phyloP scores from a whole-genome alignment of 371 early-diverging fungal genomes.

The Aphelidium insulamus region DNA sequence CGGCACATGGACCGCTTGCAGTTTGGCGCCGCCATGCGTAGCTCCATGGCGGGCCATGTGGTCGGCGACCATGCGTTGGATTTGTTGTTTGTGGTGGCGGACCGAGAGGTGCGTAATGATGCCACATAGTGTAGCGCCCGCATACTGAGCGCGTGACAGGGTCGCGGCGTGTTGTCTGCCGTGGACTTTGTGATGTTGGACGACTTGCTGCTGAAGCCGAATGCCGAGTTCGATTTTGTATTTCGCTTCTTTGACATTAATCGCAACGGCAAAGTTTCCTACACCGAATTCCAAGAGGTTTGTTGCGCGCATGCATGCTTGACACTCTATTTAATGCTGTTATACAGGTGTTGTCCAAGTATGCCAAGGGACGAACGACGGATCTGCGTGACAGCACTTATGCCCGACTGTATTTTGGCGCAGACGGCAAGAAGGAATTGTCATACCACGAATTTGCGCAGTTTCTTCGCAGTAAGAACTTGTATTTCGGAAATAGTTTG shows the following conservation, averaged over 20 bases:
- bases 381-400: conserved; percentile 50
- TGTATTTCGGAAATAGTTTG: no score
- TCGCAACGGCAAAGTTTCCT: conserved; percentile 21
- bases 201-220: conserved; percentile 39
- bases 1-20: no score
- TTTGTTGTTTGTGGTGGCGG: no score
- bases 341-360: conserved; percentile 31
- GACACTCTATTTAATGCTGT: conserved; percentile 17
- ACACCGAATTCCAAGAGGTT: conserved; percentile 8
- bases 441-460: conserved; percentile 56
- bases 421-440: conserved; percentile 26
- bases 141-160: no score
- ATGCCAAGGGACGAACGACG: conserved; percentile 30
- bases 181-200: conserved; percentile 56
- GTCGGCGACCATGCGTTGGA: no score
- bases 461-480: conserved; percentile 47
- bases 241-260: conserved; percentile 42
- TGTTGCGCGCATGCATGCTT: conserved; percentile 4
- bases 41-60: no score
- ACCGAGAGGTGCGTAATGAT: no score
- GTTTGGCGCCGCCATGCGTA: no score
- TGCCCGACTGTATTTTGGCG: conserved; percentile 41
- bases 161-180: conserved; percentile 36
- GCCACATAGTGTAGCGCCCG: no score
- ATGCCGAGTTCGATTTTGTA: conserved; percentile 61